Conservation (phyloP, 1,284 basidiomycete genomes). For the Cutaneotrichosporon arboriforme region DNA sequence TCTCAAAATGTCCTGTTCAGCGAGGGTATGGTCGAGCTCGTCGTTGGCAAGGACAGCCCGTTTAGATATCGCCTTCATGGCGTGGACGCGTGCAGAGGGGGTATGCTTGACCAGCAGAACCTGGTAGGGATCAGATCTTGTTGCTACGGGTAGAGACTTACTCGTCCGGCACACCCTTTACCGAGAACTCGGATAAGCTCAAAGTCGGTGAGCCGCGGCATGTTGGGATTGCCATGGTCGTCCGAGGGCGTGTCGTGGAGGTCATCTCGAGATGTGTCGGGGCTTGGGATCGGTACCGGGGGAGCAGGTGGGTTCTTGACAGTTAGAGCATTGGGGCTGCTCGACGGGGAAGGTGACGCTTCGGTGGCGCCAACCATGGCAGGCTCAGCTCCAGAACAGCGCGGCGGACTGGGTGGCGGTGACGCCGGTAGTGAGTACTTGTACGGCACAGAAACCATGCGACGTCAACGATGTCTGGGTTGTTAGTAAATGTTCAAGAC, state of each 20-base stretch:
- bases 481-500: too few species aligned
- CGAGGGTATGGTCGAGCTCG: slow-evolving; percentile 89
- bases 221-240: background rate
- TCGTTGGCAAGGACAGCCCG: slow-evolving; percentile 91
- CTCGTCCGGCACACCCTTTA: slow-evolving; percentile 91
- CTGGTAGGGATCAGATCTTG: slow-evolving; percentile 20
- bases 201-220: slow-evolving; percentile 69
- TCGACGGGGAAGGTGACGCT: background rate
- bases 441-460: slow-evolving; percentile 17
- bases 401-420: slow-evolving; percentile 19
- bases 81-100: slow-evolving; percentile 65
- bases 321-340: background rate
- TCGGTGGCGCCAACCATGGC: background rate
- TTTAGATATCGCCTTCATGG: slow-evolving; percentile 95
- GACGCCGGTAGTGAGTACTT: slow-evolving; percentile 12
- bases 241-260: background rate
- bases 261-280: slow-evolving; percentile 10
- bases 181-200: slow-evolving; percentile 93
- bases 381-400: background rate
- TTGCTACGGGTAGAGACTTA: slow-evolving; percentile 24
- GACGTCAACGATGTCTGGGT: background rate
- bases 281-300: slow-evolving; percentile 4
- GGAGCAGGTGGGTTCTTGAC: background rate
- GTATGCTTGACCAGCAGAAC: slow-evolving; percentile 80
- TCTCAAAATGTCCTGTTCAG: slow-evolving; percentile 88